Conservation (phyloP, 148 eudicot species). For the Cornus suecica region DNA sequence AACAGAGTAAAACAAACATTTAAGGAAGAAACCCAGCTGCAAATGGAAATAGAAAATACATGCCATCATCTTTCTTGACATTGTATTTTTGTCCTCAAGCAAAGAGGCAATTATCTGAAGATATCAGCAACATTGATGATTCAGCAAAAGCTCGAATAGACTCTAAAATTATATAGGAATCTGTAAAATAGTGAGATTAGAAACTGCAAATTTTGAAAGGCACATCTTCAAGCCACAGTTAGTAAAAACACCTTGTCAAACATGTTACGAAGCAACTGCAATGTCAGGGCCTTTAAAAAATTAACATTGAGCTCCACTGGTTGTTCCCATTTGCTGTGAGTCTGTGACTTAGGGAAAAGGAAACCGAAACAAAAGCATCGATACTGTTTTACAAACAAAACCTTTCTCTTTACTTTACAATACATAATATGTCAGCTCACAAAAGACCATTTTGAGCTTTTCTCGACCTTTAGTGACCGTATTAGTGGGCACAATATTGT, state of each 20-base stretch:
- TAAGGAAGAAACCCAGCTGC: background rate
- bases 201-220: background rate
- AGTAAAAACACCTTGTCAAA: slow-evolving; percentile 50
- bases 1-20: background rate
- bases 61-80: slow-evolving; percentile 83
- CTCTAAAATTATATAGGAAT: slow-evolving; percentile 28
- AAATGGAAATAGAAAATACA: slow-evolving; percentile 25
- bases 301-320: slow-evolving; percentile 55
- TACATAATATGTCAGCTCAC: slow-evolving; percentile 26
- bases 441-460: slow-evolving; percentile 74
- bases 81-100: slow-evolving; percentile 74
- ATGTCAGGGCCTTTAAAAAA: slow-evolving; percentile 73
- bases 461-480: slow-evolving; percentile 54
- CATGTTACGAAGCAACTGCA: slow-evolving; percentile 80
- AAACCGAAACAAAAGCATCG: background rate
- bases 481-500: slow-evolving; percentile 78
- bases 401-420: background rate
- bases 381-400: background rate
- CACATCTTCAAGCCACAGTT: background rate
- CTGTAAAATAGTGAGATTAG: slow-evolving; percentile 11
- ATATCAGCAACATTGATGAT: slow-evolving; percentile 69
- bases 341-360: slow-evolving; percentile 48
- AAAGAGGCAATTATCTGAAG: slow-evolving; percentile 69
- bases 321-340: slow-evolving; percentile 56
- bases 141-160: slow-evolving; percentile 77